phyloP scores from a whole-genome alignment of 768 basidiomycete species.

The Cyclocybe cylindracea region DNA sequence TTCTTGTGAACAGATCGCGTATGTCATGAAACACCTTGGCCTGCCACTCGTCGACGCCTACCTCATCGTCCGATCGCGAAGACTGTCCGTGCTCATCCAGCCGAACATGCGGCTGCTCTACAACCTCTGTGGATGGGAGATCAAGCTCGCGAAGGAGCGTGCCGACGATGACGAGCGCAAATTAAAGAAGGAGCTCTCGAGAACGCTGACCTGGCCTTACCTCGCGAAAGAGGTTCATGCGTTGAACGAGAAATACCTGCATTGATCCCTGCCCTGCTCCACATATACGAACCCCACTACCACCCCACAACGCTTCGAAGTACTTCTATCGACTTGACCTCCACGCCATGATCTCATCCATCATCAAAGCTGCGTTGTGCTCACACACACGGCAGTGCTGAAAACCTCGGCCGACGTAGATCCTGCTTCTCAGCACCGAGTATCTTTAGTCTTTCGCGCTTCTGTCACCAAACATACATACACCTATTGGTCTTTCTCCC shows the following conservation, averaged over 20 bases:
- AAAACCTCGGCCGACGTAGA: no score
- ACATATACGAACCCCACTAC: no score
- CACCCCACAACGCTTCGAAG: no score
- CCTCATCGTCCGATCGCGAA: slow-evolving; percentile 85
- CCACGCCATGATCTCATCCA: no score
- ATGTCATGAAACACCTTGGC: slow-evolving; percentile 91
- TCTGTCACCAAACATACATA: background rate
- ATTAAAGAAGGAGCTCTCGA: slow-evolving; percentile 59
- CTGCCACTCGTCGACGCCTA: slow-evolving; percentile 92
- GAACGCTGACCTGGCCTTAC: slow-evolving; percentile 81
- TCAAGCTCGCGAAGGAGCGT: slow-evolving; percentile 80
- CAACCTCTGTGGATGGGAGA: slow-evolving; percentile 94
- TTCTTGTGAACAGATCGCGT: slow-evolving; percentile 69
- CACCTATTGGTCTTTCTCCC: slow-evolving; percentile 1
- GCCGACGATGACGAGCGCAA: slow-evolving; percentile 51
- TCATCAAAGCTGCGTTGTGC: no score
- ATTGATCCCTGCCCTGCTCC: slow-evolving; percentile 20
- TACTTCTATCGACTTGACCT: no score
- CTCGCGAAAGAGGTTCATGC: slow-evolving; percentile 83
- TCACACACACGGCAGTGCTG: background rate
- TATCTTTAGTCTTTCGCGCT: background rate
- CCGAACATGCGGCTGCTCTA: slow-evolving; percentile 96
- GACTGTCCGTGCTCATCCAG: slow-evolving; percentile 89
- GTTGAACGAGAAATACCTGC: slow-evolving; percentile 81
- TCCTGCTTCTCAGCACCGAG: no score